Conservation (phyloP, 345 rosid species). For the Syzygium oleosum region DNA sequence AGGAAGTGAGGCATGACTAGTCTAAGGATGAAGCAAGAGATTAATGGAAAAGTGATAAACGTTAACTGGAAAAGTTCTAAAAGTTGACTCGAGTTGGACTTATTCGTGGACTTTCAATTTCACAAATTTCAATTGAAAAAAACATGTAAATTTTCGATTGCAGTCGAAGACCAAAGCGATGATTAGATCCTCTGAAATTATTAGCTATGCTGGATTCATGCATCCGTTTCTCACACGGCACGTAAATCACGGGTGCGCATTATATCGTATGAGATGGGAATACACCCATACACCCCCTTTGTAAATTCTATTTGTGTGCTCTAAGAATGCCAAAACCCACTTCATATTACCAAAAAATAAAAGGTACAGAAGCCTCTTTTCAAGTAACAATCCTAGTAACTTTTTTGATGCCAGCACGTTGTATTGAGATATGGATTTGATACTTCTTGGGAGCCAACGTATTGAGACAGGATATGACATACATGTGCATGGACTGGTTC, state of each 20-base stretch:
- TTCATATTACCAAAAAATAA: neutral
- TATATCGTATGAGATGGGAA: too few species aligned
- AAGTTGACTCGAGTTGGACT: neutral
- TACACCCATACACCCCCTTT: neutral
- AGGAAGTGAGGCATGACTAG: neutral
- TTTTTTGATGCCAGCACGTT: too few species aligned
- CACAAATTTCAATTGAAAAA: neutral
- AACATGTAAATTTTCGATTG: neutral
- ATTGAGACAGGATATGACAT: neutral
- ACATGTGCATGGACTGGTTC: neutral
- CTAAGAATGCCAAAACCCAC: neutral
- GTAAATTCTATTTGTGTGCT: neutral
- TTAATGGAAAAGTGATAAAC: neutral
- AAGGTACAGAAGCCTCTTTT: too few species aligned
- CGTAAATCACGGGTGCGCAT: rapidly evolving
- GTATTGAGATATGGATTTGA: neutral
- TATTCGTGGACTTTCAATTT: neutral
- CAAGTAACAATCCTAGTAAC: too few species aligned
- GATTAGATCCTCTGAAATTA: neutral
- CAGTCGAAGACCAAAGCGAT: neutral
- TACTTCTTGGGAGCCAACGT: neutral
- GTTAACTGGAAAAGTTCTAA: neutral
- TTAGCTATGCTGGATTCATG: neutral
- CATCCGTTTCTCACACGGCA: neutral
- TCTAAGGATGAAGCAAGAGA: neutral